These are phyloP conservation scores for Solanum habrochaites DNA, from an alignment of 257 asterid species.

Conservation along the genomic window DNA sequence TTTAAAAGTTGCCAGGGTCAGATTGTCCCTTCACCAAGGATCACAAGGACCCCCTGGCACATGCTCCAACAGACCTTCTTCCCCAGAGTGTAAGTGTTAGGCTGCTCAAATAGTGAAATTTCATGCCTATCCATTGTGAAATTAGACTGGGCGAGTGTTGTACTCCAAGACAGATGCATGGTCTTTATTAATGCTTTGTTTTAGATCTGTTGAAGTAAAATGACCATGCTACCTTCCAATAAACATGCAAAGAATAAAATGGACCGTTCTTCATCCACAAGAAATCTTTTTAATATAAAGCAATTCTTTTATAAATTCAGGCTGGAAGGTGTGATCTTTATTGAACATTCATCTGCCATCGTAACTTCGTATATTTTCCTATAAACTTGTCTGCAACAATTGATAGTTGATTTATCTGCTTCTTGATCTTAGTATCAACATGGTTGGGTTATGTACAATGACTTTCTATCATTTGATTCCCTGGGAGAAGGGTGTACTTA, in stretches of 20 bases:
- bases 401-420: neutral
- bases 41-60: conserved; percentile 99
- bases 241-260: neutral
- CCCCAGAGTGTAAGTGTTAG: conserved; percentile 53
- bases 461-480: neutral
- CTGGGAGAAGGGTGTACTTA: neutral
- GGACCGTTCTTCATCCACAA: neutral
- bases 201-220: neutral
- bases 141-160: neutral
- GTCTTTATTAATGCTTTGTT: neutral
- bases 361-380: neutral
- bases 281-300: neutral
- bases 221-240: neutral
- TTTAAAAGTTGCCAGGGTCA: conserved; percentile 89
- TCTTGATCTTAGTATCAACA: neutral
- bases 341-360: neutral
- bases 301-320: neutral
- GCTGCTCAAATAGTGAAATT: neutral
- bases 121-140: neutral
- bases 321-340: neutral
- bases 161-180: neutral
- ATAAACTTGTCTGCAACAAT: neutral
- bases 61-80: conserved; percentile 83
- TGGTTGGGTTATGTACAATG: neutral
- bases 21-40: conserved; percentile 87